Conservation (phyloP, 169 alveolate species). For the Plasmodium cynomolgi region DNA sequence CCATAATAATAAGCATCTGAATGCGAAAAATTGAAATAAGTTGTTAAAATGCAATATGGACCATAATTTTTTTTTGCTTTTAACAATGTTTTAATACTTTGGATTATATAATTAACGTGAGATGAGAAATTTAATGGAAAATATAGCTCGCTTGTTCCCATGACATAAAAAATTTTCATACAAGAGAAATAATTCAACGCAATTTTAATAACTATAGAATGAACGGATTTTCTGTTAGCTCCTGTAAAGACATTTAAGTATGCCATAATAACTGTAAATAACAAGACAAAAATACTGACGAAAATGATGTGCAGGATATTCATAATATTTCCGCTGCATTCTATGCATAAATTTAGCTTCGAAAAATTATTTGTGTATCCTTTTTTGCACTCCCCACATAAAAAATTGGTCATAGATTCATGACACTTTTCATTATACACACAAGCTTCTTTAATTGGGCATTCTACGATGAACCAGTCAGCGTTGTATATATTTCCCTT, state of each 20-base stretch:
- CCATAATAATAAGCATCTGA: slow-evolving; percentile 86
- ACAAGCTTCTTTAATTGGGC: slow-evolving; percentile 81
- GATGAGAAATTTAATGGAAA: slow-evolving; percentile 76
- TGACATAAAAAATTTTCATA: slow-evolving; percentile 76
- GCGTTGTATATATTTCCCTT: slow-evolving; percentile 55
- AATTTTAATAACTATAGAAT: slow-evolving; percentile 79
- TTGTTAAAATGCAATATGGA: slow-evolving; percentile 83
- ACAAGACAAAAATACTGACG: slow-evolving; percentile 56
- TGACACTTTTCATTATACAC: slow-evolving; percentile 73
- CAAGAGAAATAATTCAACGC: slow-evolving; percentile 81
- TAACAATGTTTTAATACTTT: slow-evolving; percentile 24
- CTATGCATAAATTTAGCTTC: slow-evolving; percentile 74
- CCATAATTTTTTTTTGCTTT: slow-evolving; percentile 58
- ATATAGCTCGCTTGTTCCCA: slow-evolving; percentile 65
- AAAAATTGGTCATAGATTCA: slow-evolving; percentile 80
- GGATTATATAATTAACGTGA: slow-evolving; percentile 26
- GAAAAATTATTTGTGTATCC: slow-evolving; percentile 81
- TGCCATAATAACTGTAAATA: slow-evolving; percentile 81
- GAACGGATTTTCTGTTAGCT: slow-evolving; percentile 79
- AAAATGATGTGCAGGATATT: slow-evolving; percentile 66
- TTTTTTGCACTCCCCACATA: slow-evolving; percentile 81
- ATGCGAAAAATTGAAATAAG: slow-evolving; percentile 76
- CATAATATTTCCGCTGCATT: slow-evolving; percentile 75
- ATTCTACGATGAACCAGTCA: slow-evolving; percentile 80
- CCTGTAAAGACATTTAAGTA: slow-evolving; percentile 84